phyloP scores from a whole-genome alignment of 2,329 filamentous ascomycete species.

The Botryotinia convoluta region DNA sequence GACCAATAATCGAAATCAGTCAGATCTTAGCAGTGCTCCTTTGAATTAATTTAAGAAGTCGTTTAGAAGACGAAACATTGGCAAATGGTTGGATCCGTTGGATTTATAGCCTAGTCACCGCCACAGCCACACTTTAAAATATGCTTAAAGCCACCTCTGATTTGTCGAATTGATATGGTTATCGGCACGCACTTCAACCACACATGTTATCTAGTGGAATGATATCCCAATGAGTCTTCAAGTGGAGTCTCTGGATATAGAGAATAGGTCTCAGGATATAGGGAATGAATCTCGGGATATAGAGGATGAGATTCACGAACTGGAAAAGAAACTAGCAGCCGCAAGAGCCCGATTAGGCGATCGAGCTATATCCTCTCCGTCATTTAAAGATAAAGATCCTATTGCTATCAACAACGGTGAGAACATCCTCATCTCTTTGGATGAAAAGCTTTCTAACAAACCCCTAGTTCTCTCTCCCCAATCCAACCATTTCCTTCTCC shows the following conservation, averaged over 20 bases:
- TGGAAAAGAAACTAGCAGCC: constrained; percentile 48
- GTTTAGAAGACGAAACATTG: neutral
- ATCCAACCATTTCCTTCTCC: constrained; percentile 63
- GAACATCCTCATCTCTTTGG: neutral
- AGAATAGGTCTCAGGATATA: constrained; percentile 33
- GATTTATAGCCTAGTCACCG: neutral
- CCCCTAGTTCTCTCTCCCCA: constrained; percentile 28
- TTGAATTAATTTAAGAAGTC: neutral
- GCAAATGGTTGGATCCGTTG: neutral
- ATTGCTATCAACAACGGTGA: constrained; percentile 9
- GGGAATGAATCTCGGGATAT: constrained; percentile 33
- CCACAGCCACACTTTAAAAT: constrained; percentile 16
- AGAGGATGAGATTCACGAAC: constrained; percentile 53
- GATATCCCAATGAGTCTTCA: constrained; percentile 14
- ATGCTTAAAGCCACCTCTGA: neutral
- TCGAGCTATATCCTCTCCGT: constrained; percentile 31
- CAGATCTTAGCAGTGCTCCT: neutral
- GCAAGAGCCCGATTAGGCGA: constrained; percentile 45
- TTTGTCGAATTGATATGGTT: neutral
- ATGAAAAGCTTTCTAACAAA: constrained; percentile 16
- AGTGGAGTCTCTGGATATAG: constrained; percentile 14
- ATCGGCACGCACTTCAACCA: neutral
- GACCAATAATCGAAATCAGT: neutral
- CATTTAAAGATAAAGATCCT: constrained; percentile 28
- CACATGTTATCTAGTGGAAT: neutral